These are phyloP conservation scores for Alectoria sarmentosa DNA, from an alignment of 495 filamentous ascomycete species.

Conservation along the genomic window DNA sequence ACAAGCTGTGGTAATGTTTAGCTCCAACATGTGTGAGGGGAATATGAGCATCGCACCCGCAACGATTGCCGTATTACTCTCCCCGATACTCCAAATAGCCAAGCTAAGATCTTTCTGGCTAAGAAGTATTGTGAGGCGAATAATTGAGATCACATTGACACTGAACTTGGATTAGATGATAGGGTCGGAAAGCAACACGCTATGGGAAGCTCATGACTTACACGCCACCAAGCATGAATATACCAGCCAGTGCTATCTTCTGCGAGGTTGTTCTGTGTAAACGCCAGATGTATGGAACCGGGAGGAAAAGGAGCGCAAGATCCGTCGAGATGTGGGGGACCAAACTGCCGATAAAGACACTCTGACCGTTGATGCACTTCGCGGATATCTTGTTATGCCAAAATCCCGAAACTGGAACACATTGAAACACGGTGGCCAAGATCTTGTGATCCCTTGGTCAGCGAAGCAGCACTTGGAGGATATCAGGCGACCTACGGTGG, in stretches of 20 bases:
- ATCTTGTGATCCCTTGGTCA: neutral
- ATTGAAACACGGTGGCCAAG: slow-evolving; percentile 14
- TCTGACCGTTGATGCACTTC: slow-evolving; percentile 14
- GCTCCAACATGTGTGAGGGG: neutral
- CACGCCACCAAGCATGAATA: slow-evolving; percentile 26
- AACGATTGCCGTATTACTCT: slow-evolving; percentile 17
- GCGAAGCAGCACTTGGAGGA: neutral
- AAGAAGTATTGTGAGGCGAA: slow-evolving; percentile 26
- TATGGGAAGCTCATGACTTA: slow-evolving; percentile 12
- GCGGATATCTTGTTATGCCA: neutral
- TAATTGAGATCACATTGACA: slow-evolving; percentile 30
- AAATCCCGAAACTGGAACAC: slow-evolving; percentile 3
- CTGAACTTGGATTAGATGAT: slow-evolving; percentile 18
- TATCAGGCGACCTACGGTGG: slow-evolving; percentile 8
- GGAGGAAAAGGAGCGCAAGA: slow-evolving; percentile 41
- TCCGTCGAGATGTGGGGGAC: slow-evolving; percentile 41
- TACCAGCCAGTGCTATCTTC: slow-evolving; percentile 25
- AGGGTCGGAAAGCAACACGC: neutral
- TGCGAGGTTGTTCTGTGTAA: slow-evolving; percentile 37
- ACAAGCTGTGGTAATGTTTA: slow-evolving; percentile 7
- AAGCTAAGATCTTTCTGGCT: slow-evolving; percentile 1
- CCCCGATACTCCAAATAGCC: slow-evolving; percentile 3
- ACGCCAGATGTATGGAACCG: slow-evolving; percentile 42
- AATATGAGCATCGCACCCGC: neutral
- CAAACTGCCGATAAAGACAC: slow-evolving; percentile 5